Evolutionary conservation across 371 early-diverging fungal genomes (phyloP).

Genomic region (Mortierella sp.): DNA sequence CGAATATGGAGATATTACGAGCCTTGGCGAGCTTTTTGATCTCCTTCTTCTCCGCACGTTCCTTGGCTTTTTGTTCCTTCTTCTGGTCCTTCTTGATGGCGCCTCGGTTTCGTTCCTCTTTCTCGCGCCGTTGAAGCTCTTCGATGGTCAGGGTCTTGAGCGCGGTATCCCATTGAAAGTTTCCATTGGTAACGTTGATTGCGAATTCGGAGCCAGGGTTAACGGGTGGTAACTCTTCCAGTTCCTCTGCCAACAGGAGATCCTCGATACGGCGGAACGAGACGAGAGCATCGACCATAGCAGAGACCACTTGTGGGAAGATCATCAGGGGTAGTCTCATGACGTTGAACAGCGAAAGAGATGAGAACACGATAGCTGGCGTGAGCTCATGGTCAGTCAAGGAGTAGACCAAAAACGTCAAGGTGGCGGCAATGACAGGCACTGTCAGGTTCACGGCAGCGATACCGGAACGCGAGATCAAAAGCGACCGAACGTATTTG

Average conservation of each 20-base stretch:
- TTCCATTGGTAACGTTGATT: slow-evolving; percentile 55
- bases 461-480: slow-evolving; percentile 54
- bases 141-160: slow-evolving; percentile 49
- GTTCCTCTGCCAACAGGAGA: slow-evolving; percentile 72
- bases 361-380: slow-evolving; percentile 54
- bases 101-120: slow-evolving; percentile 31
- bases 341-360: slow-evolving; percentile 59
- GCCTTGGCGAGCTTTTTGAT: slow-evolving; percentile 33
- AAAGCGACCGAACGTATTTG: slow-evolving; percentile 52
- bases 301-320: slow-evolving; percentile 71
- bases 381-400: slow-evolving; percentile 46
- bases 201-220: slow-evolving; percentile 51
- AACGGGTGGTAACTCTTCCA: slow-evolving; percentile 55
- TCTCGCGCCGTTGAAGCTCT: slow-evolving; percentile 34
- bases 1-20: slow-evolving; percentile 31
- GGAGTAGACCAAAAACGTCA: slow-evolving; percentile 53
- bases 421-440: slow-evolving; percentile 62
- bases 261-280: slow-evolving; percentile 70
- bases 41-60: slow-evolving; percentile 23
- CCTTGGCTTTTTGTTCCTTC: slow-evolving; percentile 34
- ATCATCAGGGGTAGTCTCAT: slow-evolving; percentile 76
- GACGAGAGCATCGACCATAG: slow-evolving; percentile 71
- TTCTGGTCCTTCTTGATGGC: slow-evolving; percentile 42
- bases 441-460: slow-evolving; percentile 59
- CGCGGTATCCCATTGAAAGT: slow-evolving; percentile 69